Percentiles rank a stretch among this genome's conserved stretches.
Conservation (phyloP, 23 red algal genomes). For the Gracilaria vermiculophylla region DNA sequence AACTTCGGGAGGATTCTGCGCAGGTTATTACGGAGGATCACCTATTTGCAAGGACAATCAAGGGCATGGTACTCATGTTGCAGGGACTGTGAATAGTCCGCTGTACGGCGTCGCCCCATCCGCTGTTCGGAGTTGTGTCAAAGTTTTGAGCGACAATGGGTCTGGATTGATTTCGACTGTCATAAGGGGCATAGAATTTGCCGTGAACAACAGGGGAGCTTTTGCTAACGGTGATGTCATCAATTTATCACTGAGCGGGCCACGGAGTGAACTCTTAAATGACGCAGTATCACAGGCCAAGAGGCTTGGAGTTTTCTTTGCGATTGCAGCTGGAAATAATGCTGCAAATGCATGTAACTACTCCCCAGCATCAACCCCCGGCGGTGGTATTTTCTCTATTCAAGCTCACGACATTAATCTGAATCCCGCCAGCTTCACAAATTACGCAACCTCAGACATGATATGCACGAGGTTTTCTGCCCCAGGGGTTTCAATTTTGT, state of each 20-base stretch:
- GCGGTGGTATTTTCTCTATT: not conserved
- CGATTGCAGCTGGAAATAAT: conserved; percentile 34
- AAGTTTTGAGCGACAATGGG: not conserved
- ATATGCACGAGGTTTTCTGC: conserved; percentile 14
- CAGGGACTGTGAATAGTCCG: conserved; percentile 8
- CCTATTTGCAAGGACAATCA: conserved; percentile 20
- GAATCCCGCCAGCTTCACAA: not conserved
- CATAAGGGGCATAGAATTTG: conserved; percentile 10
- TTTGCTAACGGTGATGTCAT: conserved; percentile 27
- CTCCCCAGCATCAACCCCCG: not conserved
- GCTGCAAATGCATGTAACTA: conserved; percentile 8
- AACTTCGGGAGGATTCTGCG: not conserved
- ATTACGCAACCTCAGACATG: not conserved
- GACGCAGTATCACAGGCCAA: not conserved
- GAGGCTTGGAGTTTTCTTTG: conserved; percentile 7
- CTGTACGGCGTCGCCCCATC: conserved; percentile 26
- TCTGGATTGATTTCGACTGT: not conserved
- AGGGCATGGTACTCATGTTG: conserved; percentile 41
- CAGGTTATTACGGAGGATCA: conserved; percentile 23
- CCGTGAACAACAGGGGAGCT: not conserved
- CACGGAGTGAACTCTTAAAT: conserved; percentile 6
- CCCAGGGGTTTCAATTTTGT: conserved; percentile 1
- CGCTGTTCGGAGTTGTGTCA: conserved; percentile 16
- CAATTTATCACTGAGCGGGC: conserved; percentile 18
- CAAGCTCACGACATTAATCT: conserved; percentile 1